phyloP scores from a whole-genome alignment of 139 green algal genomes.

The Penium margaritaceum region DNA sequence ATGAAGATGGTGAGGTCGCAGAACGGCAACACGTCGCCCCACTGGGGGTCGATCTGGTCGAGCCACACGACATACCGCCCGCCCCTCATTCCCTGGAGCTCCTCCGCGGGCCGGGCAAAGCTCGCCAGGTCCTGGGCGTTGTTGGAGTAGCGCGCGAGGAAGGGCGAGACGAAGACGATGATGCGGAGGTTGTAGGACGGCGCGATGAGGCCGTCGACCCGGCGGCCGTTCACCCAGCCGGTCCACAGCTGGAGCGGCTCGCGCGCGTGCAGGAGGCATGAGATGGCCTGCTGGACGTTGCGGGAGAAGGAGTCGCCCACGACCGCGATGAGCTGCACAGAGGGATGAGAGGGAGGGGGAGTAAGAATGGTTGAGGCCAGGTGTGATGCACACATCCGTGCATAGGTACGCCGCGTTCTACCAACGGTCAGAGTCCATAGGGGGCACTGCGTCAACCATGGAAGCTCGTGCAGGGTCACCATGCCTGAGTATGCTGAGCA shows the following conservation, averaged over 20 bases:
- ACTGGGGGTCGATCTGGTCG: conserved; percentile 17
- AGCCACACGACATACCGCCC: conserved; percentile 23
- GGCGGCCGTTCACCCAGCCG: not conserved
- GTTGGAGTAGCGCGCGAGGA: conserved; percentile 23
- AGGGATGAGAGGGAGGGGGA: not conserved
- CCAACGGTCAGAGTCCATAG: no score
- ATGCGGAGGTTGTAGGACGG: conserved; percentile 15
- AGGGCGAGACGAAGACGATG: conserved; percentile 17
- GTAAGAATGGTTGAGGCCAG: not conserved
- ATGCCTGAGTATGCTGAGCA: no score
- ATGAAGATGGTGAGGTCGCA: conserved; percentile 36
- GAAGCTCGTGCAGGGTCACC: no score
- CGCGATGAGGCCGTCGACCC: conserved; percentile 7
- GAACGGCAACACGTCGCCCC: not conserved
- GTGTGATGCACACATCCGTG: not conserved
- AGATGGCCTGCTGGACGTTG: conserved; percentile 20
- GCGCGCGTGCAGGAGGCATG: conserved; percentile 8
- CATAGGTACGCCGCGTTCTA: no score
- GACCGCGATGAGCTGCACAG: conserved; percentile 11
- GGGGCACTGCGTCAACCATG: no score
- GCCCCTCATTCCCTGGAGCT: no score
- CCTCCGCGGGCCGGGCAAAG: not conserved
- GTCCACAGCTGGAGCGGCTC: not conserved
- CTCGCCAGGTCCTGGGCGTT: not conserved
- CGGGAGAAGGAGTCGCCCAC: conserved; percentile 33